Evolutionary conservation across 2,329 filamentous ascomycete genomes (phyloP).

Genomic region (Colletotrichum plurivorum): DNA sequence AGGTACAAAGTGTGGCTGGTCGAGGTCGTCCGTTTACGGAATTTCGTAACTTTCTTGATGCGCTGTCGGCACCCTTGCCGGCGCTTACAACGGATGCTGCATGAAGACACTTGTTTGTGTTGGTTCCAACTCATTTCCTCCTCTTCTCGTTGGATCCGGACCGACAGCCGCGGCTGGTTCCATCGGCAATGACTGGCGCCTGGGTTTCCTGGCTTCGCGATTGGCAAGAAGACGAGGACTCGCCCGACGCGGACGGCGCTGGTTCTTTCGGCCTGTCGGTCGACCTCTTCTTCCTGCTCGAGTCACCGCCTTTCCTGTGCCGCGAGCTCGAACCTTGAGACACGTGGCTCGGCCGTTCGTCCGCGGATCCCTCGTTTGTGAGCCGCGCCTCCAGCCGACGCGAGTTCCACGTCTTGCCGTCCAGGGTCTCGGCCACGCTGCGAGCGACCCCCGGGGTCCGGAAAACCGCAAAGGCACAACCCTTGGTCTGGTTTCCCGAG

Average conservation of each 20-base stretch:
- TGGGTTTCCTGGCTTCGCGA: background rate
- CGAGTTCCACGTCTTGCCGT: slow-evolving; percentile 14
- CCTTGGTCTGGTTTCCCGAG: slow-evolving; percentile 15
- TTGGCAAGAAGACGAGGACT: slow-evolving; percentile 14
- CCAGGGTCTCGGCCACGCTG: slow-evolving; percentile 8
- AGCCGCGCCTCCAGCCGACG: slow-evolving; percentile 21
- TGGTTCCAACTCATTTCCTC: slow-evolving; percentile 1
- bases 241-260: background rate
- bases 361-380: slow-evolving; percentile 13
- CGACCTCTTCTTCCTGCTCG: slow-evolving; percentile 17
- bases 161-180: slow-evolving; percentile 1
- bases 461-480: slow-evolving; percentile 31
- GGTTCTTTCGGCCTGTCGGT: slow-evolving; percentile 12
- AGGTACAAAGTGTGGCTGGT: no score
- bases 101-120: background rate
- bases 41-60: background rate
- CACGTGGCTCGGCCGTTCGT: slow-evolving; percentile 1
- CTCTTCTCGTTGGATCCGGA: slow-evolving; percentile 20
- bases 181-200: slow-evolving; percentile 6
- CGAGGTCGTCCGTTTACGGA: no score
- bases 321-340: background rate
- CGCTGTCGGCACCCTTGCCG: background rate
- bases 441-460: slow-evolving; percentile 11
- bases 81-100: background rate
- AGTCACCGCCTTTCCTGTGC: slow-evolving; percentile 15